A percentile compares a stretch with the other conserved stretches of the same genome.
Evolutionary conservation across 2,329 filamentous ascomycete genomes (phyloP).

Genomic region (Lasiodiplodia gonubiensis): DNA sequence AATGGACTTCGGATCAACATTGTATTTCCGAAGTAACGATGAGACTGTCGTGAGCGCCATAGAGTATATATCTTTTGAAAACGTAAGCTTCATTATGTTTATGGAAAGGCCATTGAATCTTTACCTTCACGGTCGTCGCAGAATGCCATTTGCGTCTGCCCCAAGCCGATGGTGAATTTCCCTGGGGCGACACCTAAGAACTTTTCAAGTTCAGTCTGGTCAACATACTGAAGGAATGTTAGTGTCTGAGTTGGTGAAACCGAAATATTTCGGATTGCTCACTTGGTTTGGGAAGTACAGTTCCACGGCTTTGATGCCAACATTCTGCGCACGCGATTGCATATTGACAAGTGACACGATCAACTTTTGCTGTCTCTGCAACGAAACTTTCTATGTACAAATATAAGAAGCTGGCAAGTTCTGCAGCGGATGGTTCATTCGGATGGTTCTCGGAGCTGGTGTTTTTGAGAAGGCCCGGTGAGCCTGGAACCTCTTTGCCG

Average conservation of each 20-base stretch:
- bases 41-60: slow-evolving; percentile 34
- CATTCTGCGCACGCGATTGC: not conserved
- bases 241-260: not conserved
- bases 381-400: slow-evolving; percentile 29
- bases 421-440: no score
- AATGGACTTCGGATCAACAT: slow-evolving; percentile 57
- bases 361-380: not conserved
- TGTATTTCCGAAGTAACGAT: slow-evolving; percentile 59
- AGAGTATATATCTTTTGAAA: no score
- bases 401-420: no score
- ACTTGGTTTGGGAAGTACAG: not conserved
- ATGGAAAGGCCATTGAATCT: no score
- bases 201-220: not conserved
- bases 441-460: no score
- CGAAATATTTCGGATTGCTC: not conserved
- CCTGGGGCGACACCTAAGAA: not conserved
- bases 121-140: not conserved
- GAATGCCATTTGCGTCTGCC: not conserved
- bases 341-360: not conserved
- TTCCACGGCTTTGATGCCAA: slow-evolving; percentile 1
- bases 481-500: no score
- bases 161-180: not conserved
- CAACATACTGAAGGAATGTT: not conserved
- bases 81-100: no score
- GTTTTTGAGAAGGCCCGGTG: no score